phyloP scores from a whole-genome alignment of 2,329 filamentous ascomycete genomes.

The Alternaria novae-zelandiae region DNA sequence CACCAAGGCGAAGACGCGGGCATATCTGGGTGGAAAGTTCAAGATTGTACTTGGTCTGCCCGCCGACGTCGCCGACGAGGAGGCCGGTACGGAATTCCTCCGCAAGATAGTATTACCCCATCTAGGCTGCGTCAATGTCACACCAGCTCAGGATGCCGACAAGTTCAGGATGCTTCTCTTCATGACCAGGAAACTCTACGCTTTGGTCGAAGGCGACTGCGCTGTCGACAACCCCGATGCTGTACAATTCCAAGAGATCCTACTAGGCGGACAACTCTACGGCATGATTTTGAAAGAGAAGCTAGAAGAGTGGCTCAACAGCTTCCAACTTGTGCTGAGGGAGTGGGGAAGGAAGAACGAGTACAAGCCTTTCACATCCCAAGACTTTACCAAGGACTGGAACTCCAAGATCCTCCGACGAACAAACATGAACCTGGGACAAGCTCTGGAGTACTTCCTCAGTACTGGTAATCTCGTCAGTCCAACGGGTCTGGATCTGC shows the following conservation, averaged over 20 bases:
- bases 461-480: conserved; percentile 94
- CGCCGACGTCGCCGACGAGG: conserved; percentile 83
- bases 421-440: conserved; percentile 87
- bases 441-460: conserved; percentile 90
- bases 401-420: conserved; percentile 76
- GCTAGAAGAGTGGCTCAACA: conserved; percentile 86
- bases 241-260: conserved; percentile 92
- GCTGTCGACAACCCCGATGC: conserved; percentile 95
- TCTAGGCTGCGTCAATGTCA: conserved; percentile 84
- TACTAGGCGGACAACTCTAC: conserved; percentile 92
- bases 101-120: conserved; percentile 90
- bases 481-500: conserved; percentile 88
- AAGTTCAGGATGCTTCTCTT: conserved; percentile 95
- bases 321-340: conserved; percentile 60
- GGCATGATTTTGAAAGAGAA: conserved; percentile 95
- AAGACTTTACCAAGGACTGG: conserved; percentile 80
- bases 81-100: conserved; percentile 89
- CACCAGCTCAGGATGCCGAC: conserved; percentile 81
- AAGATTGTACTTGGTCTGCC: conserved; percentile 83
- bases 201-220: conserved; percentile 90
- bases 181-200: conserved; percentile 95
- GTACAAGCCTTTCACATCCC: conserved; percentile 70
- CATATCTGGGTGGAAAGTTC: conserved; percentile 91
- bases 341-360: conserved; percentile 63
- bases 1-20: conserved; percentile 78